phyloP scores from a whole-genome alignment of 768 basidiomycete species.

The Suillus bovinus region DNA sequence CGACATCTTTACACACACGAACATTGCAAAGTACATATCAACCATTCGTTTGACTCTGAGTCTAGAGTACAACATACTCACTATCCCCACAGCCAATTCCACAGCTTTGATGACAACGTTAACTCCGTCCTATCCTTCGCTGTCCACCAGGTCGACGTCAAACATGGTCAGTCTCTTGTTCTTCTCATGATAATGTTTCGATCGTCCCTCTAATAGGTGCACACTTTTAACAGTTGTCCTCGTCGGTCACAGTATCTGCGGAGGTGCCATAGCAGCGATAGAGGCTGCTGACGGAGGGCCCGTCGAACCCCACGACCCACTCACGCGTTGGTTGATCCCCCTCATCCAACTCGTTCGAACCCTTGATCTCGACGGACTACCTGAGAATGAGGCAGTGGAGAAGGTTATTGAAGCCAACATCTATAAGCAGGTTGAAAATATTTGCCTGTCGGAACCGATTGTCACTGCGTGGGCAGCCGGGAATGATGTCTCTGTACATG shows the following conservation, averaged over 20 bases:
- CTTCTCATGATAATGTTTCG: conserved; percentile 32
- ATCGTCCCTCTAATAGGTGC: conserved; percentile 10
- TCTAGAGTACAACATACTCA: not conserved
- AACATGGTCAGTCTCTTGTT: conserved; percentile 65
- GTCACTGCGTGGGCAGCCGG: conserved; percentile 41
- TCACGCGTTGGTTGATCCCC: conserved; percentile 73
- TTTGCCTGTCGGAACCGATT: conserved; percentile 48
- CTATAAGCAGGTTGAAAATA: conserved; percentile 51
- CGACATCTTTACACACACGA: conserved; percentile 85
- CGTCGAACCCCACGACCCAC: conserved; percentile 38
- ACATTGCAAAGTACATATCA: conserved; percentile 80
- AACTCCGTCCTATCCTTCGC: conserved; percentile 76
- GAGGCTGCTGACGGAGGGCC: conserved; percentile 24
- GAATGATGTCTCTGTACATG: conserved; percentile 59
- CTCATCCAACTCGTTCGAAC: conserved; percentile 50
- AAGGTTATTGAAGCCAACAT: conserved; percentile 62
- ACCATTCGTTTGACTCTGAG: not conserved
- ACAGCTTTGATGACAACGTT: conserved; percentile 66
- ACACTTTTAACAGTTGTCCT: conserved; percentile 56
- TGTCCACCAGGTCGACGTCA: conserved; percentile 65
- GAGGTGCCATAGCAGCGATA: conserved; percentile 58
- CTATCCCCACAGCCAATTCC: conserved; percentile 59
- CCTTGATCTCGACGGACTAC: conserved; percentile 42
- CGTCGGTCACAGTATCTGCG: conserved; percentile 83
- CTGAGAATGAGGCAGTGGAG: conserved; percentile 40